Percentiles rank a stretch among this genome's conserved stretches.
phyloP scores from a whole-genome alignment of 441 rosid species.

The Erodium moschatum region DNA sequence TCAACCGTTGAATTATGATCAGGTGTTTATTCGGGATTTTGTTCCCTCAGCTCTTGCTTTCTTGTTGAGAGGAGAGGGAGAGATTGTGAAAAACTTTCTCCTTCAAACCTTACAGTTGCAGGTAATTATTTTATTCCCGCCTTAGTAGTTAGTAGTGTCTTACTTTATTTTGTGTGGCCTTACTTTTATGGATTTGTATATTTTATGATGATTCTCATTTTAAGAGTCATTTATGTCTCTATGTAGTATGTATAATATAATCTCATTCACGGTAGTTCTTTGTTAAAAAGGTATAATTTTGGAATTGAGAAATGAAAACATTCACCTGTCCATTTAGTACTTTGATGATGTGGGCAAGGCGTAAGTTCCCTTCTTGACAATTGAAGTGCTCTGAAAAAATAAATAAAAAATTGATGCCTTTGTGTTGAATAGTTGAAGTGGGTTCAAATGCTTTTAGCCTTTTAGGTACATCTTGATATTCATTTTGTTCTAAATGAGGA shows the following conservation, averaged over 20 bases:
- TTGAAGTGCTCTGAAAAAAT: too few species aligned
- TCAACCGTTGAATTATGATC: conserved; percentile 21
- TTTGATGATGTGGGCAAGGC: too few species aligned
- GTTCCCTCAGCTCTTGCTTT: conserved; percentile 87
- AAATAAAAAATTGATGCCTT: too few species aligned
- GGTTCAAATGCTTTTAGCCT: neutral
- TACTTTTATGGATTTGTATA: neutral
- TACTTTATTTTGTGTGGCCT: neutral
- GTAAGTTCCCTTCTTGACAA: too few species aligned
- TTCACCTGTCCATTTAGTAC: too few species aligned
- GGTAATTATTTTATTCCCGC: conserved; percentile 29
- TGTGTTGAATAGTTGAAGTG: too few species aligned
- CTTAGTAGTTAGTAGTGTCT: neutral
- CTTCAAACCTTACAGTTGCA: conserved; percentile 88
- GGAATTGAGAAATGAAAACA: too few species aligned
- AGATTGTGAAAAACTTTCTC: conserved; percentile 82
- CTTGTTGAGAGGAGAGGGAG: conserved; percentile 84
- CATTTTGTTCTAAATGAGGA: neutral
- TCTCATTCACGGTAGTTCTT: too few species aligned
- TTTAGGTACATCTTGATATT: neutral
- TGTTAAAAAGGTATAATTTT: too few species aligned
- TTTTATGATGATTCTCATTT: neutral
- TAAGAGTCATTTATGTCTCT: too few species aligned
- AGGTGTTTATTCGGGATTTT: conserved; percentile 74
- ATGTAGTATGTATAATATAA: too few species aligned